These are phyloP conservation scores for Xylaria acuta DNA, from an alignment of 495 filamentous ascomycete genomes.

Conservation along the genomic window DNA sequence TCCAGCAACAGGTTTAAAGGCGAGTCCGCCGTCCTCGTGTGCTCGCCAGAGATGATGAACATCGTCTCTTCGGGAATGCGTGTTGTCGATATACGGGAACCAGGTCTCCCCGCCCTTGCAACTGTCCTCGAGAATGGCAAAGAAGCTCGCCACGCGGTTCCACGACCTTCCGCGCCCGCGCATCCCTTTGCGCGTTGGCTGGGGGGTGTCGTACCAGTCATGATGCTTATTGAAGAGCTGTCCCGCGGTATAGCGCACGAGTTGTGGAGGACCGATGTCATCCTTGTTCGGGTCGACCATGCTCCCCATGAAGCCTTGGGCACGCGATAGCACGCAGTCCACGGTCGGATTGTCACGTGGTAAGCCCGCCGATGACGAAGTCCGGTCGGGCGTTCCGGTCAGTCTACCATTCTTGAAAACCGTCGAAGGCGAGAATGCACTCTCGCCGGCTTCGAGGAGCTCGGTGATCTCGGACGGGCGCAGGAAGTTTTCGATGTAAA, in stretches of 20 bases:
- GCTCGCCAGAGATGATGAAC: constrained; percentile 44
- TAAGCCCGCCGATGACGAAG: constrained; percentile 52
- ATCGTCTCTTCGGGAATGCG: constrained; percentile 25
- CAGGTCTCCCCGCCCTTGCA: constrained; percentile 56
- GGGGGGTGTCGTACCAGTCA: constrained; percentile 54
- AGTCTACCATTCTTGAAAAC: constrained; percentile 48
- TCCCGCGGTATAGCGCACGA: constrained; percentile 55
- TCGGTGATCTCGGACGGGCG: constrained; percentile 43
- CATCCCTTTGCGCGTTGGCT: constrained; percentile 38
- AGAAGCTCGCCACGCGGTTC: constrained; percentile 57
- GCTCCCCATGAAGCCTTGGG: constrained; percentile 51
- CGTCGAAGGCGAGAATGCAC: constrained; percentile 46
- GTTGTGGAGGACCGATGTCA: constrained; percentile 56
- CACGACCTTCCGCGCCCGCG: constrained; percentile 39
- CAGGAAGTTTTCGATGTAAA: constrained; percentile 54
- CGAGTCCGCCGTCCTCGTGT: constrained; percentile 57
- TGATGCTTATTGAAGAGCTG: constrained; percentile 55
- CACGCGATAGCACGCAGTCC: constrained; percentile 48
- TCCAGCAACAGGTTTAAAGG: constrained; percentile 56
- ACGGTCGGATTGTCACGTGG: constrained; percentile 50
- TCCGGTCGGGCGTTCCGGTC: constrained; percentile 46
- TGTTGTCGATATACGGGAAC: constrained; percentile 46
- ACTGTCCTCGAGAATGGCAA: constrained; percentile 50
- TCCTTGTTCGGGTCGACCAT: constrained; percentile 51
- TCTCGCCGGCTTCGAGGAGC: constrained; percentile 47